A percentile compares a stretch with the other conserved stretches of the same genome.
Evolutionary conservation across 2,329 filamentous ascomycete species (phyloP).

Genomic region (Colletotrichum horii): DNA sequence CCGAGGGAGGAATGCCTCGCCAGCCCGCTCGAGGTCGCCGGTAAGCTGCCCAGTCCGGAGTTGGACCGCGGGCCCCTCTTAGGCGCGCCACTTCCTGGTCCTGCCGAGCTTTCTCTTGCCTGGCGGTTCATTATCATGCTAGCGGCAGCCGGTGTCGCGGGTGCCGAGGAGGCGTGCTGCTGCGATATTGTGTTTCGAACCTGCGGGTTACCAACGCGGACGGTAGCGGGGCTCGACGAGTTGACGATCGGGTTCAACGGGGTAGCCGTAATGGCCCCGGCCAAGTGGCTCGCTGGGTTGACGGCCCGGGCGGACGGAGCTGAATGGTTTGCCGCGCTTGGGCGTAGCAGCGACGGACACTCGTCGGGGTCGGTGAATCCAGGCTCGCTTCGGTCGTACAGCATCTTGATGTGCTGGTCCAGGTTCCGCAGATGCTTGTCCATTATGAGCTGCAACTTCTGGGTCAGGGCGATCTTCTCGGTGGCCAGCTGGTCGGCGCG

Average conservation of each 20-base stretch:
- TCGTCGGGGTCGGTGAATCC: slow-evolving; percentile 68
- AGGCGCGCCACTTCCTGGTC: slow-evolving; percentile 51
- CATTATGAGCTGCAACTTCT: slow-evolving; percentile 65
- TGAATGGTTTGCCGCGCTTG: slow-evolving; percentile 58
- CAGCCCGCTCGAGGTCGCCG: slow-evolving; percentile 60
- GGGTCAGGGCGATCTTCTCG: slow-evolving; percentile 75
- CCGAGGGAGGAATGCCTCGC: slow-evolving; percentile 68
- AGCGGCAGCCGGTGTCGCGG: slow-evolving; percentile 65
- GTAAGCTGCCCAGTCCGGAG: slow-evolving; percentile 50
- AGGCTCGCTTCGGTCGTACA: slow-evolving; percentile 66
- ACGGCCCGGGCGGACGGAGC: slow-evolving; percentile 45
- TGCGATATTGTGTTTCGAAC: slow-evolving; percentile 56
- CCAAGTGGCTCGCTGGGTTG: slow-evolving; percentile 45
- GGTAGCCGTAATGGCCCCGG: slow-evolving; percentile 33
- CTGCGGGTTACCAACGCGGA: slow-evolving; percentile 49
- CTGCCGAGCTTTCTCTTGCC: slow-evolving; percentile 62
- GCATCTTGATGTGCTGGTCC: slow-evolving; percentile 66
- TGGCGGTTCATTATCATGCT: slow-evolving; percentile 64
- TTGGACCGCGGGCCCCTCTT: slow-evolving; percentile 59
- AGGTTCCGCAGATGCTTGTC: slow-evolving; percentile 69
- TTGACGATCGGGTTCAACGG: slow-evolving; percentile 42
- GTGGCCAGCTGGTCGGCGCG: slow-evolving; percentile 73
- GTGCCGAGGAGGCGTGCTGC: slow-evolving; percentile 60
- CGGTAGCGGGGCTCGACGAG: slow-evolving; percentile 45
- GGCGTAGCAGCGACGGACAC: slow-evolving; percentile 66